Percentiles rank a stretch among this genome's conserved stretches.
Conservation (phyloP, 257 asterid genomes). For the Forsythia viridissima region DNA sequence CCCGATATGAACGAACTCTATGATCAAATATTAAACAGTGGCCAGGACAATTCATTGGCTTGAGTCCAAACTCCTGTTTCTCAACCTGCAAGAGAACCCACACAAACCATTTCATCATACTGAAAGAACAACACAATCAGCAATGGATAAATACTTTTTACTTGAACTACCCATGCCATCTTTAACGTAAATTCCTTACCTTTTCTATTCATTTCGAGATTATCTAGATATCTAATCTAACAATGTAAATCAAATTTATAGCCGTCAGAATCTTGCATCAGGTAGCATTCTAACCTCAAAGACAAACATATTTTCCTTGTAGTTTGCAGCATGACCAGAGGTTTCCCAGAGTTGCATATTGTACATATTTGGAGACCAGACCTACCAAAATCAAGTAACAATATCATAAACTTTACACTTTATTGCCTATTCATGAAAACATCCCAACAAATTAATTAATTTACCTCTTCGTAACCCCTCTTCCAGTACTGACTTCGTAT, state of each 20-base stretch:
- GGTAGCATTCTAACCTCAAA: slow-evolving; percentile 60
- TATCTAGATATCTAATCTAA: neutral
- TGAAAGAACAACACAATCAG: slow-evolving; percentile 17
- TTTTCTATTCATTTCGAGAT: neutral
- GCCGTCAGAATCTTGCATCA: neutral
- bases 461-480: slow-evolving; percentile 97
- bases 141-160: neutral
- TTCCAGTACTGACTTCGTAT: slow-evolving; percentile 77
- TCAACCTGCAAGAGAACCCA: slow-evolving; percentile 66
- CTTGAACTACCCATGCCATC: neutral
- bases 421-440: slow-evolving; percentile 3
- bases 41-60: slow-evolving; percentile 99
- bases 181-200: neutral
- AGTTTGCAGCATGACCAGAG: slow-evolving; percentile 99
- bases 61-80: slow-evolving; percentile 94
- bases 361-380: slow-evolving; percentile 89
- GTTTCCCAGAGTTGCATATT: slow-evolving; percentile 99
- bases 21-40: slow-evolving; percentile 96
- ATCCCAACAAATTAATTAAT: slow-evolving; percentile 16
- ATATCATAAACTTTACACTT: slow-evolving; percentile 9
- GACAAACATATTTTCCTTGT: slow-evolving; percentile 96
- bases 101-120: slow-evolving; percentile 18
- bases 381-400: slow-evolving; percentile 53
- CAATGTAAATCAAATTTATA: neutral
- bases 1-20: slow-evolving; percentile 97